phyloP scores from a whole-genome alignment of 1,284 basidiomycete genomes.

The Marasmius fiardii region DNA sequence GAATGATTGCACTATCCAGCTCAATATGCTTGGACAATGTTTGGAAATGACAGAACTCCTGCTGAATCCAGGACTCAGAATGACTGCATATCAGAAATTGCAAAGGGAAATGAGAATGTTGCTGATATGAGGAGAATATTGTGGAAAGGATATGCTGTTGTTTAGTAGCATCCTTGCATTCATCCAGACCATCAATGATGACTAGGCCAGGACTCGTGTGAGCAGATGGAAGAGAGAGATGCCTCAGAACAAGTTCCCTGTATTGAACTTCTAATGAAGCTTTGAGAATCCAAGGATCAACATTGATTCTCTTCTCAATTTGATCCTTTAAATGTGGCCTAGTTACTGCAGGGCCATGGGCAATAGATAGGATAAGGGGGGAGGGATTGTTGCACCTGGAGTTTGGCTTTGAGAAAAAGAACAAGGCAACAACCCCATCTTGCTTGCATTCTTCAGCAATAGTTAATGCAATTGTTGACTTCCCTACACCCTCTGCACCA shows the following conservation, averaged over 20 bases:
- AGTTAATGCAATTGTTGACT: conserved; percentile 18
- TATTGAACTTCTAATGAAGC: conserved; percentile 1
- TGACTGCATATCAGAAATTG: conserved; percentile 23
- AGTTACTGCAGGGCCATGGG: not conserved
- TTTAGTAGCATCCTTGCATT: not conserved
- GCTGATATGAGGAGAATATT: not conserved
- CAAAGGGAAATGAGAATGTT: conserved; percentile 12
- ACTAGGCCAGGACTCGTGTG: not conserved
- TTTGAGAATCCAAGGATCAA: not conserved
- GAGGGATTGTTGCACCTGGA: not conserved
- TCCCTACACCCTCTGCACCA: conserved; percentile 17
- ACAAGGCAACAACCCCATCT: conserved; percentile 9
- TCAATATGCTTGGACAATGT: not conserved
- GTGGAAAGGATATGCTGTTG: conserved; percentile 1
- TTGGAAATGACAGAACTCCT: not conserved
- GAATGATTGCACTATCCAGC: not conserved
- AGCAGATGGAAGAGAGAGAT: not conserved
- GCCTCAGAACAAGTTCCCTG: not conserved
- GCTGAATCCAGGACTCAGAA: conserved; percentile 22
- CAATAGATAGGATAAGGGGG: conserved; percentile 3
- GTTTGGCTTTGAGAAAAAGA: conserved; percentile 15
- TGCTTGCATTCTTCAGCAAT: conserved; percentile 11
- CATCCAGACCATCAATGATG: conserved; percentile 7
- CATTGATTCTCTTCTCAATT: not conserved
- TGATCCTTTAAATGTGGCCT: not conserved